Base-by-base conservation (phyloP, 768 basidiomycete genomes). In the Sistotremastrum niveocremeum region DNA sequence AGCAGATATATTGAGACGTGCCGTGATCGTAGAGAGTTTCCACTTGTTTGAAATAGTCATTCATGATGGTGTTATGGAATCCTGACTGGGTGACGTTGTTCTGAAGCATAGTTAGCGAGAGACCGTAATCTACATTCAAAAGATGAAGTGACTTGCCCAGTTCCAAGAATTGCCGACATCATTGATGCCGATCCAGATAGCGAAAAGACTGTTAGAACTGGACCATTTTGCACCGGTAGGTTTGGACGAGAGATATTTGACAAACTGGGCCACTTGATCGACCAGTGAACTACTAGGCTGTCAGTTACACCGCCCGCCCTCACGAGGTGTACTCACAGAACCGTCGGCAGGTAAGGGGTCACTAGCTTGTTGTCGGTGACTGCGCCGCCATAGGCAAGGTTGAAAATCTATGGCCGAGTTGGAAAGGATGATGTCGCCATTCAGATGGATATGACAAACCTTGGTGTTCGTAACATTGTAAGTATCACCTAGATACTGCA, bases 391-490 rank as follows among this genome's bases (percentile, higher is more conserved):
- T 56, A 65, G 9, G 63, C 65, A 8, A 65, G 50, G 53, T 65
- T 59, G 54, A 62, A 63, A 30, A 37, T 28, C n/a, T 11, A 10
- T 12, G 41, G 37, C 37, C 47, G 37, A 39, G 7, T 48, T 34
- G 31, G 29, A 33, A 35, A 42, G 29, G 32, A 49, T 41, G 36
- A 30, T 36, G 9, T 20, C 20, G 40, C 32, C 9, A 10, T 36
- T 33, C 41, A 34, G 33, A 34, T 32, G 45, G 41, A 10, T 43
- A 11, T 28, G 20, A 36, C 50, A 44, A 36, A 74, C 75, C 60
- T 70, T 68, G 44, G 72, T 67, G 34, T 67, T 58, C 1, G 71
- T 74, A 37, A 77, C 69, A 48, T 80, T 80, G 56, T 73, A 79
- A 4, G 70, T 71, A 8, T 56, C 62, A 32, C 69, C 75, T 74